Percentiles rank a stretch among this genome's conserved stretches.
These are phyloP conservation scores for Diplodia seriata DNA, from an alignment of 2,329 filamentous ascomycete species.

Conservation along the genomic window DNA sequence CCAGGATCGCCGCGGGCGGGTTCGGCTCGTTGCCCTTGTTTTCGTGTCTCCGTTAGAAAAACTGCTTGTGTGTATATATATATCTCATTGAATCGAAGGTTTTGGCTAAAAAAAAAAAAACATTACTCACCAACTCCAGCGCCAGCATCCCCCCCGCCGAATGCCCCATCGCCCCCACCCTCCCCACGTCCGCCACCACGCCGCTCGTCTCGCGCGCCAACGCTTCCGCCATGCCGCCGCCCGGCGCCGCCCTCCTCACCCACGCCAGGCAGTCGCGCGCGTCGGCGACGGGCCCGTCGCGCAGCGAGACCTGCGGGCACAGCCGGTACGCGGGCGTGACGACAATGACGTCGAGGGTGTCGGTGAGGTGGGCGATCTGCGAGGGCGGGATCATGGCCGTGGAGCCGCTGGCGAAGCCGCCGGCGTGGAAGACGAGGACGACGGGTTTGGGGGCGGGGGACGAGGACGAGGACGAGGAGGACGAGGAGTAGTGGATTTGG, in stretches of 20 bases:
- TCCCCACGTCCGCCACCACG: conserved; percentile 39
- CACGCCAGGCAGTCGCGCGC: conserved; percentile 48
- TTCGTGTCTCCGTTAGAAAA: not conserved
- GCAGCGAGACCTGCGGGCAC: conserved; percentile 44
- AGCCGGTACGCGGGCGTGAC: conserved; percentile 41
- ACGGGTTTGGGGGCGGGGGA: not conserved
- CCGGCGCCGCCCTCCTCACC: conserved; percentile 45
- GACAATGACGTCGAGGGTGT: conserved; percentile 35
- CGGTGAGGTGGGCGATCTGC: not conserved
- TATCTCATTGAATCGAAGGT: not conserved
- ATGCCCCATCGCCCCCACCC: conserved; percentile 48
- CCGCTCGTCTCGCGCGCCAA: conserved; percentile 32
- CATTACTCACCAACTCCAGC: conserved; percentile 55
- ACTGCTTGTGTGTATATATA: no score
- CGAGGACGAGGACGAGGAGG: no score
- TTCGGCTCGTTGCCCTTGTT: conserved; percentile 1
- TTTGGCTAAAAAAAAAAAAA: conserved; percentile 40
- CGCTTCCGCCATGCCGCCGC: conserved; percentile 36
- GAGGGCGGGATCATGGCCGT: not conserved
- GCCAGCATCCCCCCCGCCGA: conserved; percentile 49
- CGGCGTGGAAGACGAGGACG: conserved; percentile 22
- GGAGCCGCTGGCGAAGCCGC: conserved; percentile 19
- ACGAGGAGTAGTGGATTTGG: conserved; percentile 8
- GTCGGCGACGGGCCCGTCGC: conserved; percentile 45
- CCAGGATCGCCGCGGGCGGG: conserved; percentile 45